Evolutionary conservation across 768 basidiomycete genomes (phyloP), one percentile per base, ranked within the genome.

Genomic region (Tylopilus plumbeoviolaceoides): DNA sequence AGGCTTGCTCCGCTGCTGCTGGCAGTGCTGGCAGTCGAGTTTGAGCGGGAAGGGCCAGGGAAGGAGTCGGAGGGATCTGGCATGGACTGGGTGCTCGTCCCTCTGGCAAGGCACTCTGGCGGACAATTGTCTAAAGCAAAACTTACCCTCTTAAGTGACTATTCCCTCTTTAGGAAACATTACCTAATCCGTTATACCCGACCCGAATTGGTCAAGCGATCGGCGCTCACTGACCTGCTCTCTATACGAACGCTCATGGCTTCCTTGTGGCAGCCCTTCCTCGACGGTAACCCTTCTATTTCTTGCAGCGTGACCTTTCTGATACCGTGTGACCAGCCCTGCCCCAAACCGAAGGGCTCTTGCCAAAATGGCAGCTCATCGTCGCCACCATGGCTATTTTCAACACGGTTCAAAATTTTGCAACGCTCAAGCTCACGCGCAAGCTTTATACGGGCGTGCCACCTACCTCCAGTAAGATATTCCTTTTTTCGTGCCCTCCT

Each of bases 341-440:
- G 10, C 91, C 90, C 0, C 72, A 82, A 44, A 72, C 75, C 14
- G 72, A 73, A 8, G 95, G 94, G 27, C 76, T 79, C 64, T 80
- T 99, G 9, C 91, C 92, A 2, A 79, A 83, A 67, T 98, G 94
- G 93, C 88, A 93, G 70, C 80, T 97, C 48, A 61, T 95, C 55
- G 82, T 94, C 35, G 82, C 91, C 35, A 73, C 77, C 20, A 78
- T 85, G 47, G 90, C 92, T 15, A 52, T 92, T 25, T 90, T 95
- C 77, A 98, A 98, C 75, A 82, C 85, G 2, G 62, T 83, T 3
- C 92, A 97, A 69, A 95, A 89, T 70, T 87, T 91, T 62, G 58
- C 77, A 31, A 92, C 89, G 1, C 77, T 89, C 47, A 85, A 81
- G 55, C 71, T 94, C 59, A 94, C 91, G 36, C 82, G 84, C 51